Evolutionary conservation across 2,329 filamentous ascomycete species (phyloP).

Genomic region (Didymella sp.): DNA sequence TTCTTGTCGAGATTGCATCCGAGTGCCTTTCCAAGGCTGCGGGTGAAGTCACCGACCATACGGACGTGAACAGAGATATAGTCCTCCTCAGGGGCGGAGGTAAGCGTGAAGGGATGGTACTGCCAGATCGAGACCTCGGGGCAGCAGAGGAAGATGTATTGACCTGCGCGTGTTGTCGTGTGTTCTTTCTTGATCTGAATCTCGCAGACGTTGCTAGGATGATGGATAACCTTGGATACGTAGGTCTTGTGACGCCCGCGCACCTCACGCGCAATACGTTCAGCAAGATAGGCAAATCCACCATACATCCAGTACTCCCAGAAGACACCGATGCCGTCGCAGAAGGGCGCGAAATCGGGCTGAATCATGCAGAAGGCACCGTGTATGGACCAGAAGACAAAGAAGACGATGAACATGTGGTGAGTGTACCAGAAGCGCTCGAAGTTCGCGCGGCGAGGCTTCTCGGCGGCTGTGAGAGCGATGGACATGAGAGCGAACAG

Average conservation of each 20-base stretch:
- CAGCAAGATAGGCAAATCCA: conserved; percentile 79
- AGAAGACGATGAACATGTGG: conserved; percentile 87
- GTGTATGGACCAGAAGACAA: conserved; percentile 90
- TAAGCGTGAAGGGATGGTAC: conserved; percentile 87
- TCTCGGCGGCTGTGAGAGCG: conserved; percentile 78
- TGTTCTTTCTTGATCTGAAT: conserved; percentile 92
- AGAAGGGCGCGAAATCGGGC: conserved; percentile 80
- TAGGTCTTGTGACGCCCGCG: conserved; percentile 83
- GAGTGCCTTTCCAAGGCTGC: conserved; percentile 69
- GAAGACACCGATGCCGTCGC: conserved; percentile 78
- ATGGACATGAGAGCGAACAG: conserved; percentile 78
- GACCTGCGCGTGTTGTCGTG: conserved; percentile 79
- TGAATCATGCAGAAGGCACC: conserved; percentile 92
- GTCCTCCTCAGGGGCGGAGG: conserved; percentile 86
- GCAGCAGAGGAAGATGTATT: conserved; percentile 88
- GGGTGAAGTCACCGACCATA: conserved; percentile 83
- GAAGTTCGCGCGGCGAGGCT: conserved; percentile 79
- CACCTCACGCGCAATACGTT: conserved; percentile 78
- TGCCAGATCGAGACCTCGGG: conserved; percentile 87
- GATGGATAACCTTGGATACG: conserved; percentile 87
- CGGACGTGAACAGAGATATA: conserved; percentile 88
- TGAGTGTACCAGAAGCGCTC: conserved; percentile 92
- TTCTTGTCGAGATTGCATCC: conserved; percentile 76
- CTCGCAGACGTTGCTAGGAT: conserved; percentile 86
- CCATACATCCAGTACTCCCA: conserved; percentile 92